phyloP scores from a whole-genome alignment of 1,284 basidiomycete species.

The Pseudozyma hubeiensis region DNA sequence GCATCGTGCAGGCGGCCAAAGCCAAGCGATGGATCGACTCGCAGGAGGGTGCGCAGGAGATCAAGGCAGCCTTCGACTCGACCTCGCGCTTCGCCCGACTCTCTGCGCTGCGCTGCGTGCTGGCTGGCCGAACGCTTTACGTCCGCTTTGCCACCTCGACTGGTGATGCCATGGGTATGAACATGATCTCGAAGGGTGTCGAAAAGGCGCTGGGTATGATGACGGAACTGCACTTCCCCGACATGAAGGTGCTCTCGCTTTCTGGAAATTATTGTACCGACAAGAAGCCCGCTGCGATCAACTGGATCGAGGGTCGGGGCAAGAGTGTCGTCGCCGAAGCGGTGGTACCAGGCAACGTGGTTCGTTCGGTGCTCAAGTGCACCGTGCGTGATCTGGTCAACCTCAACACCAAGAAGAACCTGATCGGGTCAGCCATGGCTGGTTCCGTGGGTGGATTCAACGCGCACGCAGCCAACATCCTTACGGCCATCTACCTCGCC shows the following conservation, averaged over 20 bases:
- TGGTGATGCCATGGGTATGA: constrained; percentile 99
- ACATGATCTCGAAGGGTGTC: constrained; percentile 78
- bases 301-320: constrained; percentile 99
- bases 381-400: constrained; percentile 90
- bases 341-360: constrained; percentile 86
- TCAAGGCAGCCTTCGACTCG: constrained; percentile 90
- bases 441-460: constrained; percentile 97
- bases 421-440: constrained; percentile 97
- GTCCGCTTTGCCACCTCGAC: constrained; percentile 95
- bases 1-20: constrained; percentile 80
- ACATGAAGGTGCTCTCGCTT: constrained; percentile 92
- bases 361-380: constrained; percentile 93
- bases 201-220: constrained; percentile 91
- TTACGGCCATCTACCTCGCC: constrained; percentile 92
- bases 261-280: constrained; percentile 99
- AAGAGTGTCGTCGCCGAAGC: constrained; percentile 98
- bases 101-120: constrained; percentile 63
- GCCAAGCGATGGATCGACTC: constrained; percentile 91
- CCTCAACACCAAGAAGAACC: constrained; percentile 96
- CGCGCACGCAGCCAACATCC: constrained; percentile 96
- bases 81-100: constrained; percentile 72
- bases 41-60: constrained; percentile 79
- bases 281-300: constrained; percentile 99
- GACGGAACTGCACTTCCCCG: constrained; percentile 82
- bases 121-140: constrained; percentile 77